phyloP scores from a whole-genome alignment of 2,329 filamentous ascomycete genomes.

The Calonectria pteridis region DNA sequence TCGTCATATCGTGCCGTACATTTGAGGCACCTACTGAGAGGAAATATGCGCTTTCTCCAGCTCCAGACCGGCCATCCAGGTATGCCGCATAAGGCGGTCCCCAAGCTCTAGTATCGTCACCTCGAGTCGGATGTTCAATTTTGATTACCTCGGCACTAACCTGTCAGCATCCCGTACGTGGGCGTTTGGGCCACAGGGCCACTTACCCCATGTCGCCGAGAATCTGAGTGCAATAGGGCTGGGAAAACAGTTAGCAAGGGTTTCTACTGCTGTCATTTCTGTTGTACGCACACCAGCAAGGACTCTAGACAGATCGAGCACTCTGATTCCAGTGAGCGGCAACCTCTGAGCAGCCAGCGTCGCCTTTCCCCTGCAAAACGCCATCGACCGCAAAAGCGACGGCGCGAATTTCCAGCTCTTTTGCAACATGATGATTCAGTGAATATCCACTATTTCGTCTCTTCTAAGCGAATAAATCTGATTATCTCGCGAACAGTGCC shows the following conservation, averaged over 20 bases:
- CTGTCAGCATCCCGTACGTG: background rate
- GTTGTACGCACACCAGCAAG: background rate
- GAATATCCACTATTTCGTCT: background rate
- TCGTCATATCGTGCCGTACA: rapidly evolving
- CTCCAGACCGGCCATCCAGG: background rate
- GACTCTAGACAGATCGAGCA: background rate
- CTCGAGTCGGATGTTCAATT: conserved; percentile 90
- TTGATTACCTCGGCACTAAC: conserved; percentile 94
- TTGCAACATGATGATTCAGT: background rate
- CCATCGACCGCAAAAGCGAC: background rate
- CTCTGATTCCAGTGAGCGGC: background rate
- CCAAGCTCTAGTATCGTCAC: conserved; percentile 96
- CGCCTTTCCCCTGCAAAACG: background rate
- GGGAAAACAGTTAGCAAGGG: background rate
- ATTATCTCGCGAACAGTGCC: background rate
- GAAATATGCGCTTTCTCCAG: background rate
- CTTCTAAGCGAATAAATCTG: too few relatives aligned
- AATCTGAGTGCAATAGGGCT: background rate
- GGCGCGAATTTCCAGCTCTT: background rate
- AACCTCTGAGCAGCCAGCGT: background rate
- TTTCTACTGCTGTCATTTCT: background rate
- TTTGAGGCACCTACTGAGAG: background rate
- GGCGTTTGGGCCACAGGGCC: background rate
- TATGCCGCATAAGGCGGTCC: conserved; percentile 86
- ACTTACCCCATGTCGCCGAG: conserved; percentile 1